Evolutionary conservation across 768 basidiomycete species (phyloP), one percentile per base, ranked within the genome.

Genomic region (Termitomyces sp.): DNA sequence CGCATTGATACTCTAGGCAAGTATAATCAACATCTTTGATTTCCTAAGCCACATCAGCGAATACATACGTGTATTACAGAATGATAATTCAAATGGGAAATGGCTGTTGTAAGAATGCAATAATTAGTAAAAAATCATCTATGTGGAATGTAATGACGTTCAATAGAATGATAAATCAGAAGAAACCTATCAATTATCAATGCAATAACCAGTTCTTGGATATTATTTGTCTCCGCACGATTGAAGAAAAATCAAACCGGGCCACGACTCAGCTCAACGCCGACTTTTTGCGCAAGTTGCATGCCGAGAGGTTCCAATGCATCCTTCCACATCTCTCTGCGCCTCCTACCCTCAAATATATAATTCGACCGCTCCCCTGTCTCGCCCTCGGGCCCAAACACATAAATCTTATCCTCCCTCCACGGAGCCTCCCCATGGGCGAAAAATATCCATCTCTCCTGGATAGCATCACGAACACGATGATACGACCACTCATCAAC

Each of bases 381-480:
- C 70, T 91, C 89, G 50, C 89, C 89, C 65, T 91, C 89, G 0
- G 89, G 89, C 4, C 89, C 89, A 60, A 91, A 89, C 18, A 91
- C 88, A 66, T 79, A 90, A 44, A 89, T 79, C 68, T 82, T 86
- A 55, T 83, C 80, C 55, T 78, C 80, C 53, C 71, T 72, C 88
- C 89, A 91, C 7, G 89, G 89, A 3, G 73, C 78, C 65, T 87
- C 83, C 5, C 87, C 88, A 65, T 88, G 67, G 6, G 89, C 88
- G 53, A 91, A 91, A 20, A 83, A 65, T 22, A 91, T 78, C 89
- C 89, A 91, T 39, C 81, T 77, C 58, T 82, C 79, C 66, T 91
- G 89, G 47, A 91, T 80, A 36, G 84, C 75, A 56, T 89, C 83
- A 16, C 87, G 78, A 46, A 91, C 84, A 40, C 85, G 80, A 16